Evolutionary conservation across 495 filamentous ascomycete genomes (phyloP).

Genomic region (Penicillium odoratum): DNA sequence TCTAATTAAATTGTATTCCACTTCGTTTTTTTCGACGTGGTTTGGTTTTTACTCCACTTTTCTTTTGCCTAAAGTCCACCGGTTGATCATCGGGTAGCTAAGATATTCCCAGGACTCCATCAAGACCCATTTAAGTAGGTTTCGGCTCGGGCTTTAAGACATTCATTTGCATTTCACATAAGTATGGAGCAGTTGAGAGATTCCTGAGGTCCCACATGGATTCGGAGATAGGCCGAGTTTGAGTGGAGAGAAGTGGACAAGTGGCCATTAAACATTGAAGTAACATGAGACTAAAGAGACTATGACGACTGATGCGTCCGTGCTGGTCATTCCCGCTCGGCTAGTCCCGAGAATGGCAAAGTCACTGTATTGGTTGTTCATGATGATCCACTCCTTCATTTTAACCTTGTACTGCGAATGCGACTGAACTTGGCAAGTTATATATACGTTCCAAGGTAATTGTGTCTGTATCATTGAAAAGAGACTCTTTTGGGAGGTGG

Average conservation of each 20-base stretch:
- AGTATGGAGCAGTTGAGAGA: too few species aligned
- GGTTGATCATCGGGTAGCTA: background rate
- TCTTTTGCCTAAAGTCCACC: background rate
- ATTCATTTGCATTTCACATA: too few species aligned
- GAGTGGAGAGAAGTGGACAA: background rate
- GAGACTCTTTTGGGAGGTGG: slow-evolving; percentile 4
- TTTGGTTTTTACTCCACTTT: background rate
- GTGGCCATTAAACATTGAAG: background rate
- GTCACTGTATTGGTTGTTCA: too few species aligned
- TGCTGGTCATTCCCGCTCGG: background rate
- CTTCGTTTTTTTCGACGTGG: too few species aligned
- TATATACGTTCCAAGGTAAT: too few species aligned
- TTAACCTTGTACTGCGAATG: background rate
- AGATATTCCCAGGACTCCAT: background rate
- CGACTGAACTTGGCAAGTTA: too few species aligned
- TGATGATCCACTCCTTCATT: background rate
- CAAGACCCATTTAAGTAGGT: background rate
- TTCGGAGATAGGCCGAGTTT: background rate
- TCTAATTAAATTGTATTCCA: background rate
- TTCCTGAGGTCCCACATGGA: too few species aligned
- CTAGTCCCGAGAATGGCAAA: slow-evolving; percentile 1
- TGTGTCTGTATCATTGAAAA: background rate
- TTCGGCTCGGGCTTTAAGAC: background rate
- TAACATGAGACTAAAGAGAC: background rate
- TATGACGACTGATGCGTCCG: background rate